Percentiles rank a stretch among this genome's conserved stretches.
Conservation (phyloP, 1,139 yeast genomes). For the Nadsonia commutata region DNA sequence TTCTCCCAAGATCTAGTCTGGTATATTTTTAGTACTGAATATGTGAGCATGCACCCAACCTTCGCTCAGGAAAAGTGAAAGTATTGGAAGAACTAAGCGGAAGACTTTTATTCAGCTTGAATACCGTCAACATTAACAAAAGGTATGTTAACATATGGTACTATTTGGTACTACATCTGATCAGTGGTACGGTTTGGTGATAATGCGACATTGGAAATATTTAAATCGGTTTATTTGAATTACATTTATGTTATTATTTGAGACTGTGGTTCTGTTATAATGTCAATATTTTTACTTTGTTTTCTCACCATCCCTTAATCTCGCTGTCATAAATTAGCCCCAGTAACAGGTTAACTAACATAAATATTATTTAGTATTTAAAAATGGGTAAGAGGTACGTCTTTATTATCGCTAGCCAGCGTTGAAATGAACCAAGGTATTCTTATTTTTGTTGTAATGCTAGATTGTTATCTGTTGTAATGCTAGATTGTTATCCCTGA, state of each 20-base stretch:
- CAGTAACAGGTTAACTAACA: too few species aligned
- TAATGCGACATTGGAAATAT: too few species aligned
- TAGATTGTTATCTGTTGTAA: too few species aligned
- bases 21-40: not conserved
- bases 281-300: too few species aligned
- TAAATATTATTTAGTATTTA: slow-evolving; percentile 19
- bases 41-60: not conserved
- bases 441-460: too few species aligned
- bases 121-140: not conserved
- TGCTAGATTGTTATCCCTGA: too few species aligned
- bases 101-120: not conserved
- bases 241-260: too few species aligned
- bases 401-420: not conserved
- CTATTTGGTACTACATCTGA: not conserved
- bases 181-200: too few species aligned
- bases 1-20: not conserved
- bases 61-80: not conserved
- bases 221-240: too few species aligned
- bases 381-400: slow-evolving; percentile 52
- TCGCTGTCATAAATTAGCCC: too few species aligned
- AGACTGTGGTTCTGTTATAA: too few species aligned
- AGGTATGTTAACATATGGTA: not conserved
- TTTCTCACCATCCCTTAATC: too few species aligned
- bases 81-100: not conserved
- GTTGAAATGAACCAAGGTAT: slow-evolving; percentile 1